phyloP scores from a whole-genome alignment of 192 early-diverging fungal genomes.

The Podila verticillata region DNA sequence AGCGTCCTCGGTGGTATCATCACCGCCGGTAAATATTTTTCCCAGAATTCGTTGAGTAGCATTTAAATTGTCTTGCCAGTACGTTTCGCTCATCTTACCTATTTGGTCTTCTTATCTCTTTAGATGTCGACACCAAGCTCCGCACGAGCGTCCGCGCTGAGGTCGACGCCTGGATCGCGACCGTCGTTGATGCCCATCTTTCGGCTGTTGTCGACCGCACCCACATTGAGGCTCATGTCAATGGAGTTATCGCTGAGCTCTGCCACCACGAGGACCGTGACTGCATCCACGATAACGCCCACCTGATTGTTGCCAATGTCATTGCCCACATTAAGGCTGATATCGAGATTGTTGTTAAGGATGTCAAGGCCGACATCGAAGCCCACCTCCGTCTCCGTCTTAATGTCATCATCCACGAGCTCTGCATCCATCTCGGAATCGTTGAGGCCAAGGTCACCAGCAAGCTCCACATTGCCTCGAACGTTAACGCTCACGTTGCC shows the following conservation, averaged over 20 bases:
- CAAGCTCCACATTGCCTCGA: constrained; percentile 22
- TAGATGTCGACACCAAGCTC: constrained; percentile 14
- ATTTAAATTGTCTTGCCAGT: not conserved
- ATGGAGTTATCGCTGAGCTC: constrained; percentile 2
- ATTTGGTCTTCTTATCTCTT: not conserved
- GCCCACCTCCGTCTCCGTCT: constrained; percentile 25
- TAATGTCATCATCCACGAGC: constrained; percentile 12
- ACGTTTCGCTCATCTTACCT: not conserved
- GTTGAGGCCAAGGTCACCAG: constrained; percentile 4
- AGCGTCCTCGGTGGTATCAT: constrained; percentile 32
- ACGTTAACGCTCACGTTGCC: constrained; percentile 23
- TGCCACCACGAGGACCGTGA: constrained; percentile 16
- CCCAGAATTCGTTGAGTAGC: not conserved
- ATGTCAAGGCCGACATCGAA: constrained; percentile 18
- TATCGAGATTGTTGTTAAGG: not conserved
- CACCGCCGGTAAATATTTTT: not conserved
- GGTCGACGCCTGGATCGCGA: constrained; percentile 23
- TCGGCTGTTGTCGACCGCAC: constrained; percentile 15
- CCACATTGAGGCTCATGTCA: constrained; percentile 17
- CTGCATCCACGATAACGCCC: constrained; percentile 17
- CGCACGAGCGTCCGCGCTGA: constrained; percentile 13
- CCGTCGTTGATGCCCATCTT: constrained; percentile 12
- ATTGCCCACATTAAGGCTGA: constrained; percentile 20
- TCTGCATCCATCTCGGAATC: constrained; percentile 19
- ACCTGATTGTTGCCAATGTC: constrained; percentile 26